Base-by-base conservation (phyloP, 2,329 filamentous ascomycete genomes). In the Diplodia sapinea region DNA sequence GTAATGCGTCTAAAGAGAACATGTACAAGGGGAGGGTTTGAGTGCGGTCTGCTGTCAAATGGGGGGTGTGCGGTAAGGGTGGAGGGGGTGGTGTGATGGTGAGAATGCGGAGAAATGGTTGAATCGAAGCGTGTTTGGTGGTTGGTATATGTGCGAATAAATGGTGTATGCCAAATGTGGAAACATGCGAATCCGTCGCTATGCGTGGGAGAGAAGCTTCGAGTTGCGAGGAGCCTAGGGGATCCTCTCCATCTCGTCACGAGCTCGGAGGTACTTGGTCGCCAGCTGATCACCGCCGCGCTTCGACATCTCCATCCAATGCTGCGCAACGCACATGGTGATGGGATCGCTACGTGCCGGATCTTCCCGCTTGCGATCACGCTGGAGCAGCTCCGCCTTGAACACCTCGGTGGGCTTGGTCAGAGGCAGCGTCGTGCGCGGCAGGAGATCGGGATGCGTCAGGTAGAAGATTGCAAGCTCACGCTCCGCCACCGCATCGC, bases 231-330 rank as follows among this genome's bases (percentile, higher is more conserved):
- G 62, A 55, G 23, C 69, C 82, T 76, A 85, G 70, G 84, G 83
- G 74, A 87, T 83, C 64, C 82, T 84, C 74, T 88, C 86, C 76
- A 88, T 85, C 75, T 89, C 87, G 73, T 87, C 85, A 56, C 86
- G 80, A 80, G 96, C 92, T 70, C 89, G 86, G 78, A 97, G 81
- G 79, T 94, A 94, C 77, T 90, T 91, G 76, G 88, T 89, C 23
- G 94, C 94, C 72, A 96, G 82, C 74, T 91, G 87, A 77, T 98
- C 94, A 1, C 93, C 93, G n/a, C 93, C 93, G 66, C 87, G 86
- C 73, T 92, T 91, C 47, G 92, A 93, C 71, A 92, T 84, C 81
- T 94, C 92, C 93, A 98, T 97, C 94, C 94, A 98, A 82, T 98
- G 94, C 79, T 96, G 89, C 11, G 94, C 94, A 68, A 97, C 88